A percentile compares a stretch with the other conserved stretches of the same genome.
These are phyloP conservation scores for Fusarium sterilihyphosum DNA, from an alignment of 2,329 filamentous ascomycete genomes.

Conservation along the genomic window DNA sequence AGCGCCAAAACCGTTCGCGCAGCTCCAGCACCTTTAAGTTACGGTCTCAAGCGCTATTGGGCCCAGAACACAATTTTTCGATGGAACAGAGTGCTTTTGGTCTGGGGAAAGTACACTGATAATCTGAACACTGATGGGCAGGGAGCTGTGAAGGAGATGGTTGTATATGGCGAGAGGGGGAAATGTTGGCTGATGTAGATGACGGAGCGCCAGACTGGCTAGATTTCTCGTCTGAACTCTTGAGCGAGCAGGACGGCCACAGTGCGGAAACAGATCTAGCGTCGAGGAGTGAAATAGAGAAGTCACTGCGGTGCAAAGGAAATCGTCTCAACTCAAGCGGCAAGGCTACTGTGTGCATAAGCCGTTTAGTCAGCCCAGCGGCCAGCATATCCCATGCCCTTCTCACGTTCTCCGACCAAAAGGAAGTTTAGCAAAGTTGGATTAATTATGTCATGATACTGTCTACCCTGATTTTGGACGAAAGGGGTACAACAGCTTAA, in stretches of 20 bases:
- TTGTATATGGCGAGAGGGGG: neutral
- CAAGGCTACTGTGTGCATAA: neutral
- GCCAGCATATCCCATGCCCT: accelerated
- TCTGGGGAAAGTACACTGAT: neutral
- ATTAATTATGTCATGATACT: neutral
- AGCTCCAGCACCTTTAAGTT: neutral
- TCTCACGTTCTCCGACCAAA: accelerated
- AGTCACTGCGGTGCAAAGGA: neutral
- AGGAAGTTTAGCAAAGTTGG: neutral
- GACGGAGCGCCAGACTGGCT: too few relatives aligned
- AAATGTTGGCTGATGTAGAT: too few relatives aligned
- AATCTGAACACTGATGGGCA: neutral
- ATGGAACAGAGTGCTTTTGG: neutral
- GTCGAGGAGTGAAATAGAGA: neutral
- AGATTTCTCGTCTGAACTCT: neutral
- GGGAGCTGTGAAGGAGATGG: neutral
- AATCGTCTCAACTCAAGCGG: neutral
- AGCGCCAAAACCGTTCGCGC: neutral
- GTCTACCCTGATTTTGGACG: neutral
- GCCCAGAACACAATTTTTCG: neutral
- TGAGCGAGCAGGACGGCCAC: too few relatives aligned
- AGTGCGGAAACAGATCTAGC: neutral
- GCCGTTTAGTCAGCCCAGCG: neutral
- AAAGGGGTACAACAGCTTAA: neutral
- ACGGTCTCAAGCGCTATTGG: neutral